phyloP scores from a whole-genome alignment of 306 rosid species.

The Cucumis cinereus region DNA sequence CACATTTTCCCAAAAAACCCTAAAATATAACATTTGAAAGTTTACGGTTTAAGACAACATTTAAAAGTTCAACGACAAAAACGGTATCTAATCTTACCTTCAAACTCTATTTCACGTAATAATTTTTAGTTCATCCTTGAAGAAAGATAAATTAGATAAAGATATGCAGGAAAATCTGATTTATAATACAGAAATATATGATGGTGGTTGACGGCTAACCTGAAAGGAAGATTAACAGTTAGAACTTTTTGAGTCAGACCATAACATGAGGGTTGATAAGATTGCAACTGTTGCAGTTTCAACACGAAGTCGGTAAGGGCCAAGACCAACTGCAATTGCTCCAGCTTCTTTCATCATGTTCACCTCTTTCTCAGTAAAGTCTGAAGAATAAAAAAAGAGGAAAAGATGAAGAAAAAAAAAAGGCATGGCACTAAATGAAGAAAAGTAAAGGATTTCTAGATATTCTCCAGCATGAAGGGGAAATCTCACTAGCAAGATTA shows the following conservation, averaged over 20 bases:
- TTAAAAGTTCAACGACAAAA: no score
- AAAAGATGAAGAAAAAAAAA: background rate
- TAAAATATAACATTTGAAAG: no score
- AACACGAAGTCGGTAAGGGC: conserved; percentile 73
- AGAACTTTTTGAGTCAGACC: conserved; percentile 49
- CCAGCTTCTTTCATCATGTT: conserved; percentile 59
- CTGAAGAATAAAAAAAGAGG: conserved; percentile 16
- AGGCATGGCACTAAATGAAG: background rate
- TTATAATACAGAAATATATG: background rate
- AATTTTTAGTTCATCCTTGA: background rate
- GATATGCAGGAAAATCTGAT: background rate
- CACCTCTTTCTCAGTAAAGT: conserved; percentile 71
- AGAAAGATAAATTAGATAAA: background rate
- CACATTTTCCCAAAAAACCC: no score
- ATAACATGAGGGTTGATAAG: conserved; percentile 58
- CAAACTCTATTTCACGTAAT: background rate
- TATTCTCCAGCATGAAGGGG: background rate
- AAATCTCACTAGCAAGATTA: background rate
- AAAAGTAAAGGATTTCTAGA: background rate
- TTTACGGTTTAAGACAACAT: no score
- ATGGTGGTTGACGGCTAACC: background rate
- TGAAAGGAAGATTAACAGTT: conserved; percentile 12
- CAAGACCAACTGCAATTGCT: conserved; percentile 67
- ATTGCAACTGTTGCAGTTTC: conserved; percentile 91
- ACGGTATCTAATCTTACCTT: background rate